Conservation (phyloP, 495 filamentous ascomycete genomes). For the Talaromyces liani region DNA sequence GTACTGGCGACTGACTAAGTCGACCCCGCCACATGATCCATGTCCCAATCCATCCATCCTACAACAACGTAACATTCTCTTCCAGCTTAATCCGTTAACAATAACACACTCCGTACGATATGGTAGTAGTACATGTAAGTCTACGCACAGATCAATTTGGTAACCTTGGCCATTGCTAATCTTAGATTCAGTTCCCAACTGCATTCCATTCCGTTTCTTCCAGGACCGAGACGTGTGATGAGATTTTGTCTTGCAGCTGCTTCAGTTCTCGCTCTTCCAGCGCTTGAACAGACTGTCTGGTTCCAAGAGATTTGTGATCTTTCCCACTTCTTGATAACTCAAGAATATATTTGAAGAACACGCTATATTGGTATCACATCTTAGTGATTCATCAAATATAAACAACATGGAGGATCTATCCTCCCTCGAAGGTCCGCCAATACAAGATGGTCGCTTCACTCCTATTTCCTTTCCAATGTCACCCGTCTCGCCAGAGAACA, state of each 20-base stretch:
- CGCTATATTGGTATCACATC: no score
- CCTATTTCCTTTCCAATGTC: not conserved
- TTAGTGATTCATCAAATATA: not conserved
- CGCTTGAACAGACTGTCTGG: no score
- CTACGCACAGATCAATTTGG: not conserved
- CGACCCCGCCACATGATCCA: not conserved
- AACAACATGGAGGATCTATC: conserved; percentile 18
- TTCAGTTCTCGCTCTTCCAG: not conserved
- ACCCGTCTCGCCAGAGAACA: conserved; percentile 4
- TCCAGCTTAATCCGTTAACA: not conserved
- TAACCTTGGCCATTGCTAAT: not conserved
- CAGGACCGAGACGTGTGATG: not conserved
- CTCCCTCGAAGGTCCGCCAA: conserved; percentile 30
- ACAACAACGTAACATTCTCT: not conserved
- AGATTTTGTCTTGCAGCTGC: not conserved
- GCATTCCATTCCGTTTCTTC: not conserved
- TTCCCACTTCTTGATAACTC: no score
- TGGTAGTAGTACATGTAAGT: not conserved
- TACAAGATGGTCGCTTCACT: conserved; percentile 15
- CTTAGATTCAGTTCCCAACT: not conserved
- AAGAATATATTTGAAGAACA: no score
- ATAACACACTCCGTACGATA: not conserved
- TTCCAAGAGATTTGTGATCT: no score
- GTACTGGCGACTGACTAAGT: not conserved
- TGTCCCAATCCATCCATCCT: not conserved